Evolutionary conservation across 305 asterid genomes (phyloP), one percentile per base, ranked within the genome.

Genomic region (Ajuga reptans): DNA sequence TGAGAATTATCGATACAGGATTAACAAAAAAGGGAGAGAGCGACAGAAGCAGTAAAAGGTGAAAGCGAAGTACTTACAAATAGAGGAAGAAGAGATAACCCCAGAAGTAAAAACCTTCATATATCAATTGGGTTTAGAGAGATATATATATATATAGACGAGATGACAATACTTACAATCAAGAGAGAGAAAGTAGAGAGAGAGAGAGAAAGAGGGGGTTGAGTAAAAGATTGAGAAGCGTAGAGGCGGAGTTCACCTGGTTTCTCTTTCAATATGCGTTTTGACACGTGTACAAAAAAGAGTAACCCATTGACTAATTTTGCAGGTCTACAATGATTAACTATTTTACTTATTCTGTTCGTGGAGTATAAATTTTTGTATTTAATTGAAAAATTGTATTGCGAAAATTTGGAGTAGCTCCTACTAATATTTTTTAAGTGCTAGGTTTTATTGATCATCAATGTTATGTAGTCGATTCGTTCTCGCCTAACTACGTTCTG

Each of bases 271-370:
- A 2, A 47, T 60, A 43, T 81, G 71, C 49, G 57, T 55, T 81
- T 64, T 64, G 82, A 77, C 88, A 81, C 82, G 85, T 80, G 83
- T 76, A 39, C 77, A 60, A 41, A 21, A n/a, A 24, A 16, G 67
- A n/a, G 15, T 8, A 21, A 24, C 65, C 55, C 71, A 63, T 73
- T 72, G 81, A 77, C 78, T 65, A 75, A 57, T 59, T 59, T 43
- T 39, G 2, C 16, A 15, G 18, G 18, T 46, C 4, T 46, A 46
- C 52, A 46, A 12, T 46, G 18, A 12, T 46, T 46, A 46, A 7
- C 1, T 39, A 1, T 39, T 8, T 39, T 31, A 31, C 36, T 27
- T 27, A 27, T 27, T 27, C 31, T 27, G 31, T 27, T 27, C 31
- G n/a, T n/a, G n/a, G n/a, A n/a, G n/a, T n/a, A n/a, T n/a, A n/a